These are phyloP conservation scores for Heimioporus sp. DNA, from an alignment of 768 basidiomycete species.

Conservation along the genomic window DNA sequence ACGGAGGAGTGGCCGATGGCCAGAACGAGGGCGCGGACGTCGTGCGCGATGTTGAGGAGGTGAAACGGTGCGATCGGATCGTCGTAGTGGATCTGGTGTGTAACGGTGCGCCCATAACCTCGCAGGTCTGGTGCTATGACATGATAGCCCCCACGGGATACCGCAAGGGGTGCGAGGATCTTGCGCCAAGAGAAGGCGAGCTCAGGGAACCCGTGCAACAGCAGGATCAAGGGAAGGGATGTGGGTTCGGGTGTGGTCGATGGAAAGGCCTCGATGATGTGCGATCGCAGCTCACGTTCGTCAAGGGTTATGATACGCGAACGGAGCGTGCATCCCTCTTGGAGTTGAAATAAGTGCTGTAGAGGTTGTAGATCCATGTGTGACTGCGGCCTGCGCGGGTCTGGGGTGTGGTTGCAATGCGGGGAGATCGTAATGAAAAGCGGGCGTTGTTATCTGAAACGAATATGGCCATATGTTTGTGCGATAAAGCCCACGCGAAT, in stretches of 20 bases:
- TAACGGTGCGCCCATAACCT: slow-evolving; percentile 44
- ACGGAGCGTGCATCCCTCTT: slow-evolving; percentile 34
- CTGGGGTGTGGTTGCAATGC: background rate
- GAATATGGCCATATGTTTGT: background rate
- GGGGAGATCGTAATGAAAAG: background rate
- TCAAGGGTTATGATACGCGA: slow-evolving; percentile 39
- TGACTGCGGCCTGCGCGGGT: too few relatives aligned
- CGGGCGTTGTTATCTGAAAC: slow-evolving; percentile 2
- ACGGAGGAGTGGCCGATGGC: slow-evolving; percentile 48
- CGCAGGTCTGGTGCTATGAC: slow-evolving; percentile 65
- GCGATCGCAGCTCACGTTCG: slow-evolving; percentile 44
- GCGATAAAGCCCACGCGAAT: too few relatives aligned
- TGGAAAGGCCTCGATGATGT: slow-evolving; percentile 49
- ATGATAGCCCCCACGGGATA: slow-evolving; percentile 44
- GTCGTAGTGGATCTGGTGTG: slow-evolving; percentile 38
- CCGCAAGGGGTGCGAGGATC: slow-evolving; percentile 47
- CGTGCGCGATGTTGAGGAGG: slow-evolving; percentile 48
- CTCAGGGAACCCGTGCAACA: slow-evolving; percentile 68
- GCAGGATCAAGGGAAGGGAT: slow-evolving; percentile 47
- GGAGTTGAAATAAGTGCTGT: slow-evolving; percentile 16
- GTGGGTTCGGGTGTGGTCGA: slow-evolving; percentile 11
- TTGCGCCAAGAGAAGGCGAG: slow-evolving; percentile 67
- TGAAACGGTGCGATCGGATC: slow-evolving; percentile 52
- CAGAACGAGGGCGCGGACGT: slow-evolving; percentile 50
- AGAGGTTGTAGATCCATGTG: slow-evolving; percentile 15